phyloP scores from a whole-genome alignment of 2,329 filamentous ascomycete species.

The Sphaceloma murrayae region DNA sequence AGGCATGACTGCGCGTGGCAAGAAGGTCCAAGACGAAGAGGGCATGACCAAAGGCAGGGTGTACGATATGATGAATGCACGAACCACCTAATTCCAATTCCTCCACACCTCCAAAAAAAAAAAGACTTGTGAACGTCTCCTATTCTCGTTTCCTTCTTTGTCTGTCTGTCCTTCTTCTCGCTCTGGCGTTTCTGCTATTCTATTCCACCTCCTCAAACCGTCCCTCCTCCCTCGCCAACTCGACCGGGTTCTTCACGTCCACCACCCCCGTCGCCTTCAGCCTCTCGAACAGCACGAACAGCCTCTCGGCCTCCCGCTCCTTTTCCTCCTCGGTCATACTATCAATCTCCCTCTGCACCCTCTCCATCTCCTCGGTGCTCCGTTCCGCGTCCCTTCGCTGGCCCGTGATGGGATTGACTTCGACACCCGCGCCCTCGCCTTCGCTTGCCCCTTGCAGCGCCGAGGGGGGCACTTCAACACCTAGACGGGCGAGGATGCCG shows the following conservation, averaged over 20 bases:
- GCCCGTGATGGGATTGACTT: constrained; percentile 77
- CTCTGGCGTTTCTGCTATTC: no score
- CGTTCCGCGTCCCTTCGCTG: constrained; percentile 46
- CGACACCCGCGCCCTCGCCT: constrained; percentile 23
- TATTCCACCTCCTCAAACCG: constrained; percentile 50
- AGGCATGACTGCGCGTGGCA: neutral
- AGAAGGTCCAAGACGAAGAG: neutral
- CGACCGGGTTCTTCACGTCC: constrained; percentile 69
- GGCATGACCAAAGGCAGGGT: neutral
- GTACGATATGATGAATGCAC: constrained; percentile 13
- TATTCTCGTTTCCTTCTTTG: neutral
- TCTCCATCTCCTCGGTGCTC: constrained; percentile 49
- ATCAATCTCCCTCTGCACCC: constrained; percentile 50
- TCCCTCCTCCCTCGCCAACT: constrained; percentile 58
- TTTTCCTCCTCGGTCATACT: constrained; percentile 90
- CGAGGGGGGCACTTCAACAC: constrained; percentile 59
- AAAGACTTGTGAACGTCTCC: no score
- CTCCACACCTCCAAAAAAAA: neutral
- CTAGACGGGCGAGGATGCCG: constrained; percentile 77
- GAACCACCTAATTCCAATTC: constrained; percentile 11
- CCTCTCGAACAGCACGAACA: constrained; percentile 89
- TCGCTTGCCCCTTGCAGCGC: constrained; percentile 33
- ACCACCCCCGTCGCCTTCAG: constrained; percentile 70
- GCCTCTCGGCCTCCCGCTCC: constrained; percentile 75
- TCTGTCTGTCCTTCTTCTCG: no score